A percentile compares a stretch with the other conserved stretches of the same genome.
Conservation (phyloP, 495 filamentous ascomycete genomes). For the Daldinia vernicosa region DNA sequence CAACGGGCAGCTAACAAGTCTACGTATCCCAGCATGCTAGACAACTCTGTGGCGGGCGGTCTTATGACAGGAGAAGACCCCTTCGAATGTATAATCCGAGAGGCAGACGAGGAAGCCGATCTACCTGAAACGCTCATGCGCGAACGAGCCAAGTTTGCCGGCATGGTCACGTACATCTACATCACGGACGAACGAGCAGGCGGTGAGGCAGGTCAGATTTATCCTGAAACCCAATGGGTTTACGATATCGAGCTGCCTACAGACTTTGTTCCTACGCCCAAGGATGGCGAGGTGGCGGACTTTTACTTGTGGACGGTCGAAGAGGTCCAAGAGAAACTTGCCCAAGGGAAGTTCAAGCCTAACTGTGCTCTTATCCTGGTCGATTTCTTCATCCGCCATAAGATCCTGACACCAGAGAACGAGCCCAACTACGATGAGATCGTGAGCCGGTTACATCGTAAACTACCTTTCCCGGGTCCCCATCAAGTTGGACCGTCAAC, state of each 20-base stretch:
- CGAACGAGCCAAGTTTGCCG: conserved; percentile 61
- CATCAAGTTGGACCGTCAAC: conserved; percentile 55
- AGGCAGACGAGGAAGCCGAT: conserved; percentile 90
- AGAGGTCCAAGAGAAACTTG: conserved; percentile 75
- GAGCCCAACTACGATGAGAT: conserved; percentile 86
- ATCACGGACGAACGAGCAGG: conserved; percentile 79
- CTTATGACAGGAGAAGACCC: conserved; percentile 79
- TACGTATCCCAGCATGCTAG: conserved; percentile 86
- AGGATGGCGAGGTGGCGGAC: conserved; percentile 87
- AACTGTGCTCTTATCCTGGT: conserved; percentile 87
- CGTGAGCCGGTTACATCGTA: conserved; percentile 75
- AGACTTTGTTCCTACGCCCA: conserved; percentile 73
- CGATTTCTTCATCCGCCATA: conserved; percentile 91
- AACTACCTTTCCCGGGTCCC: conserved; percentile 78
- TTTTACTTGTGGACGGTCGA: conserved; percentile 81
- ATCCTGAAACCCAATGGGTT: conserved; percentile 91
- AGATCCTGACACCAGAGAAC: conserved; percentile 81
- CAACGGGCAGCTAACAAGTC: conserved; percentile 77
- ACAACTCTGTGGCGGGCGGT: conserved; percentile 94
- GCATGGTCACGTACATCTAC: conserved; percentile 87
- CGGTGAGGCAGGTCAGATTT: conserved; percentile 85
- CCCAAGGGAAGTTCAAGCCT: conserved; percentile 84
- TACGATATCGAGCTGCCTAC: conserved; percentile 85
- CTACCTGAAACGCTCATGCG: conserved; percentile 76
- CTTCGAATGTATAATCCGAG: conserved; percentile 83